Conservation (phyloP, 2,329 filamentous ascomycete genomes). For the Colletotrichum sp. region DNA sequence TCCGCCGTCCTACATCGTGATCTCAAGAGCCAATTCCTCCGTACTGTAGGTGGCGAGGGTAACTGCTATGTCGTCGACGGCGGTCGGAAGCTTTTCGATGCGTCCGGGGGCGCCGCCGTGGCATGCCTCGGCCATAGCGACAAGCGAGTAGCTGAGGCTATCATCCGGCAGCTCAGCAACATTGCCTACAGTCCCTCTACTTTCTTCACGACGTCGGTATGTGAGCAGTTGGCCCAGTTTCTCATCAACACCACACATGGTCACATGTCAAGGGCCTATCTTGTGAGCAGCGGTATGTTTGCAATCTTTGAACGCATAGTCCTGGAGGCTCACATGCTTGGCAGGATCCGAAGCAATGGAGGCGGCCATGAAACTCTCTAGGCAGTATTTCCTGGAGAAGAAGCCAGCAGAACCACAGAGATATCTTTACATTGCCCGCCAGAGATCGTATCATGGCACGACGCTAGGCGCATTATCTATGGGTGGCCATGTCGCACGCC, state of each 20-base stretch:
- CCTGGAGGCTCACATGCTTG: not conserved
- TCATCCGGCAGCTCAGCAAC: slow-evolving; percentile 29
- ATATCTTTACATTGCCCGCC: slow-evolving; percentile 69
- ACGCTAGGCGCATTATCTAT: slow-evolving; percentile 72
- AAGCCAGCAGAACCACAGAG: slow-evolving; percentile 56
- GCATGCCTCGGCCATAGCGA: slow-evolving; percentile 35
- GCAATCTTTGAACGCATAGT: not conserved
- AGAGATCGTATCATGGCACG: slow-evolving; percentile 74
- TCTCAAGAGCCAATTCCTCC: slow-evolving; percentile 4
- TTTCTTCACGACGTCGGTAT: slow-evolving; percentile 44
- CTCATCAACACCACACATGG: slow-evolving; percentile 41
- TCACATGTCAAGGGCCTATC: slow-evolving; percentile 41
- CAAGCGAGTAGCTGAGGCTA: slow-evolving; percentile 29
- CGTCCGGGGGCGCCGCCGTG: slow-evolving; percentile 39
- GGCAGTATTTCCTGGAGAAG: slow-evolving; percentile 52
- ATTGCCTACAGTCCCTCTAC: slow-evolving; percentile 41
- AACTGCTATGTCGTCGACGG: slow-evolving; percentile 34
- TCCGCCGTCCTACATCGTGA: slow-evolving; percentile 14
- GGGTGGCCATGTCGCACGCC: slow-evolving; percentile 65
- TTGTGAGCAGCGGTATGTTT: slow-evolving; percentile 41
- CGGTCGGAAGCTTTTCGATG: slow-evolving; percentile 38
- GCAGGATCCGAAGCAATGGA: slow-evolving; percentile 60
- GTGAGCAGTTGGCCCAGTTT: slow-evolving; percentile 42
- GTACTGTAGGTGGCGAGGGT: slow-evolving; percentile 36
- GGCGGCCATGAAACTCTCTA: slow-evolving; percentile 51